Conservation (phyloP, 202 grass and related monocot species). For the Sporobolus alterniflorus region DNA sequence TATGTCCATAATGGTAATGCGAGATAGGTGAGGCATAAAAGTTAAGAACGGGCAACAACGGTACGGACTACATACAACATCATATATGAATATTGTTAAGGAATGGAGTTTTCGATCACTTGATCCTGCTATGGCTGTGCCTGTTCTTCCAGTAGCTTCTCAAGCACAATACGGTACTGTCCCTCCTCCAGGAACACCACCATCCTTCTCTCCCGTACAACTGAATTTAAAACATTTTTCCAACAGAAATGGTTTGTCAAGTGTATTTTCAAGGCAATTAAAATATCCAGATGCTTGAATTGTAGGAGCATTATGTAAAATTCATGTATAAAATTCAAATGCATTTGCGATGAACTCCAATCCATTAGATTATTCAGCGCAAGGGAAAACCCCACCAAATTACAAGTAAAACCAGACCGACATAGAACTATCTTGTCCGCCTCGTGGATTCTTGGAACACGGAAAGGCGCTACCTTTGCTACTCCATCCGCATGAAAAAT, state of each 20-base stretch:
- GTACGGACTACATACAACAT: not conserved
- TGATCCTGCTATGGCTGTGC: not conserved
- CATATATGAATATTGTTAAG: not conserved
- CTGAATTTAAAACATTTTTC: constrained; percentile 19
- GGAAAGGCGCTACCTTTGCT: not conserved
- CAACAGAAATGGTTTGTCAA: not conserved
- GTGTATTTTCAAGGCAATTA: not conserved
- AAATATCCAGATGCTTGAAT: not conserved
- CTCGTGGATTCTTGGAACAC: not conserved
- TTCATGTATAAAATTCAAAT: not conserved
- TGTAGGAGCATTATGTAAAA: not conserved
- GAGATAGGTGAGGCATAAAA: not conserved
- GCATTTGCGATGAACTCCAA: not conserved
- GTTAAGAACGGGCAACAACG: not conserved
- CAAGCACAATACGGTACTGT: constrained; percentile 15
- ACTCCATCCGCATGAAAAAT: not conserved
- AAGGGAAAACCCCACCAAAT: not conserved
- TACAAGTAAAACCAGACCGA: not conserved
- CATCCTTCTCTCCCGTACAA: constrained; percentile 30
- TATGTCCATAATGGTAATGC: too few relatives aligned
- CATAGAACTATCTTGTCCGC: not conserved
- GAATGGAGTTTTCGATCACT: not conserved
- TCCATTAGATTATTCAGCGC: not conserved
- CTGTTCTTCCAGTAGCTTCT: constrained; percentile 17
- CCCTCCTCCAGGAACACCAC: constrained; percentile 22